Percentiles rank a stretch among this genome's conserved stretches.
These are phyloP conservation scores for Cordyceps pruinosa DNA, from an alignment of 2,329 filamentous ascomycete genomes.

Conservation along the genomic window DNA sequence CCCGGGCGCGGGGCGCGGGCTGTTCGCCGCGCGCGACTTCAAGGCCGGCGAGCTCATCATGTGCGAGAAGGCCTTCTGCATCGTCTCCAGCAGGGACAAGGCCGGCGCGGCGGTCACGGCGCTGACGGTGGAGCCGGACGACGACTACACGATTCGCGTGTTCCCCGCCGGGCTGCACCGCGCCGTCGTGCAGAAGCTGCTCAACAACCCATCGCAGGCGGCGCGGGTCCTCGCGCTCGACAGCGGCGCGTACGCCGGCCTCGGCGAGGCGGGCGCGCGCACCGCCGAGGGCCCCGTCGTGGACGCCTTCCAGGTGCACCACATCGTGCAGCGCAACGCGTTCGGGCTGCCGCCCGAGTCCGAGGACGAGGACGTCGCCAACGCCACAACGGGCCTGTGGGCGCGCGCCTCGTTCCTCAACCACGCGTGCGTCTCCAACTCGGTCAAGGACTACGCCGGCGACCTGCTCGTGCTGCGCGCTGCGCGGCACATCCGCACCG, in stretches of 20 bases:
- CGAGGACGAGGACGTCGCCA: constrained; percentile 22
- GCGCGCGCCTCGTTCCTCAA: constrained; percentile 34
- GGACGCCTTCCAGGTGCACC: constrained; percentile 27
- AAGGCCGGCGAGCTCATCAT: constrained; percentile 25
- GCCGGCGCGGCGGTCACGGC: constrained; percentile 23
- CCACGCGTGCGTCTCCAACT: constrained; percentile 34
- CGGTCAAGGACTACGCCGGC: constrained; percentile 30
- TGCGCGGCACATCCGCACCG: constrained; percentile 21
- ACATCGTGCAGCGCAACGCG: constrained; percentile 27
- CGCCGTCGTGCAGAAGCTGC: constrained; percentile 20
- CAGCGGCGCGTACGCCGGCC: constrained; percentile 22
- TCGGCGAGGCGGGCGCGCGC: constrained; percentile 15
- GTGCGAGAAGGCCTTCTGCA: constrained; percentile 29
- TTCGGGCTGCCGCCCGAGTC: constrained; percentile 25
- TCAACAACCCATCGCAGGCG: constrained; percentile 23
- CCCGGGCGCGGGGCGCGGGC: constrained; percentile 25
- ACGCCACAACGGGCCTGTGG: constrained; percentile 34
- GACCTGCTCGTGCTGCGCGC: constrained; percentile 34
- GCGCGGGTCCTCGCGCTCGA: constrained; percentile 19
- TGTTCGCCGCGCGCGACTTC: constrained; percentile 29
- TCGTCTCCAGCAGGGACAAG: constrained; percentile 23
- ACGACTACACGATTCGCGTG: constrained; percentile 22
- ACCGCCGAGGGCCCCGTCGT: constrained; percentile 21
- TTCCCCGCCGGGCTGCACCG: constrained; percentile 26
- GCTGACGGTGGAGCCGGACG: constrained; percentile 26